Evolutionary conservation across 2,329 filamentous ascomycete species (phyloP).

Genomic region (Cytospora leucostoma): DNA sequence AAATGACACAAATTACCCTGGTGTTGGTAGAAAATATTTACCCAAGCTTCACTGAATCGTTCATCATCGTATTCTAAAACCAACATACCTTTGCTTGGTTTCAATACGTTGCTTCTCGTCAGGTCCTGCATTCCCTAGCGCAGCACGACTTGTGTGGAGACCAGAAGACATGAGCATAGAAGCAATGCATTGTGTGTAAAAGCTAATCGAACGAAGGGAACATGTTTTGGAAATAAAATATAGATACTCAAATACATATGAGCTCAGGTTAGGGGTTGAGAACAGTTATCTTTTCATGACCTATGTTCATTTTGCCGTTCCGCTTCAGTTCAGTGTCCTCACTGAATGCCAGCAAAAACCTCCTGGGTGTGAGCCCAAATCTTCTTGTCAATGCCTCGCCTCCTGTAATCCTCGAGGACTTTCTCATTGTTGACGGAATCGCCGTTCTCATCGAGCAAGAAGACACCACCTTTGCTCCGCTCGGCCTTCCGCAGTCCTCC

Average conservation of each 20-base stretch:
- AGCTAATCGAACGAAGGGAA: background rate
- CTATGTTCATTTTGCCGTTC: too few relatives aligned
- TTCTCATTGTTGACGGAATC: constrained; percentile 17
- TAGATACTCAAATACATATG: background rate
- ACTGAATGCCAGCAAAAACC: constrained; percentile 1
- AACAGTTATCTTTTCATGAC: background rate
- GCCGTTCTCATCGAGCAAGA: constrained; percentile 10
- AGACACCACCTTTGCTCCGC: constrained; percentile 6
- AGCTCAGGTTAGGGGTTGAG: background rate
- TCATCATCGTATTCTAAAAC: too few relatives aligned
- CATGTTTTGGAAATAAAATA: background rate
- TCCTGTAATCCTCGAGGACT: constrained; percentile 5
- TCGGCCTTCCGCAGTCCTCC: constrained; percentile 1
- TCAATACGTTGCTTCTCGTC: too few relatives aligned
- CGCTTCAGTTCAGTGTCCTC: background rate
- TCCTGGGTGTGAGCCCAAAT: constrained; percentile 11
- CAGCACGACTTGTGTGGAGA: background rate
- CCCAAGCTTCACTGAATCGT: too few relatives aligned
- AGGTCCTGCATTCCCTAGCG: too few relatives aligned
- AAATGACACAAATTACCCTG: background rate
- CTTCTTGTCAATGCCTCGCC: constrained; percentile 4
- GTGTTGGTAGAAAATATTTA: too few relatives aligned
- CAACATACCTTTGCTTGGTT: too few relatives aligned
- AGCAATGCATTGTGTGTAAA: background rate
- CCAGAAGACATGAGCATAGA: background rate